Percentiles rank a stretch among this genome's conserved stretches.
These are phyloP conservation scores for Colletotrichum scovillei DNA, from an alignment of 2,329 filamentous ascomycete species.

Conservation along the genomic window DNA sequence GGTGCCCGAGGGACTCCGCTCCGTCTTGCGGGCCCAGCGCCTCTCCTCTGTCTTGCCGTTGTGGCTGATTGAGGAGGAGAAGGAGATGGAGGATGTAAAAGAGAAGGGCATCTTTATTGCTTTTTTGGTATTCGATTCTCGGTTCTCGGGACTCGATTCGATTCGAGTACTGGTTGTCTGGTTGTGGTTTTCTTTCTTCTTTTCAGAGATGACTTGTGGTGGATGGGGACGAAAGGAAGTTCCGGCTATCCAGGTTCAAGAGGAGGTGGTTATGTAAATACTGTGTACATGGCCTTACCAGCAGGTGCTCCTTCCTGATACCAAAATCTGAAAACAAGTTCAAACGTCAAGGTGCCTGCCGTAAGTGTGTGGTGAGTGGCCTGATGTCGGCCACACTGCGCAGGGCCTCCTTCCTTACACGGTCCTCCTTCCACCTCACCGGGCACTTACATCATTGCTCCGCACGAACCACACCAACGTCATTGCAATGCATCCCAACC, in stretches of 20 bases:
- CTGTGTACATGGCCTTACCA: no score
- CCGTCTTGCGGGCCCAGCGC: constrained; percentile 18
- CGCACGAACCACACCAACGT: background rate
- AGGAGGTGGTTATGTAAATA: no score
- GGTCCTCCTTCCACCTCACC: background rate
- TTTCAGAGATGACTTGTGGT: background rate
- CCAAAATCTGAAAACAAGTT: background rate
- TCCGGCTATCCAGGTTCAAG: no score
- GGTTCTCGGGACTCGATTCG: background rate
- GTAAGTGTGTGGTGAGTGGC: no score
- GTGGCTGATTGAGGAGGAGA: constrained; percentile 18
- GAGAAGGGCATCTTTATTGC: constrained; percentile 4
- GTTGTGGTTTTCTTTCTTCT: background rate
- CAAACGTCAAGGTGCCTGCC: background rate
- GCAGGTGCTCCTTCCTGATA: no score
- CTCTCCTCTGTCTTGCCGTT: constrained; percentile 25
- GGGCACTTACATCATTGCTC: background rate
- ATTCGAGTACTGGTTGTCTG: background rate
- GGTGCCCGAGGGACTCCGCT: background rate
- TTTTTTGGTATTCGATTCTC: no score
- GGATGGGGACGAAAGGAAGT: background rate
- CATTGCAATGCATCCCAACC: background rate
- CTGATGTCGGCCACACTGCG: no score
- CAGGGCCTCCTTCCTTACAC: no score
- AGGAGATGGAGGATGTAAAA: constrained; percentile 20